Conservation (phyloP, 495 filamentous ascomycete genomes). For the Hyaloscypha hepaticicola region DNA sequence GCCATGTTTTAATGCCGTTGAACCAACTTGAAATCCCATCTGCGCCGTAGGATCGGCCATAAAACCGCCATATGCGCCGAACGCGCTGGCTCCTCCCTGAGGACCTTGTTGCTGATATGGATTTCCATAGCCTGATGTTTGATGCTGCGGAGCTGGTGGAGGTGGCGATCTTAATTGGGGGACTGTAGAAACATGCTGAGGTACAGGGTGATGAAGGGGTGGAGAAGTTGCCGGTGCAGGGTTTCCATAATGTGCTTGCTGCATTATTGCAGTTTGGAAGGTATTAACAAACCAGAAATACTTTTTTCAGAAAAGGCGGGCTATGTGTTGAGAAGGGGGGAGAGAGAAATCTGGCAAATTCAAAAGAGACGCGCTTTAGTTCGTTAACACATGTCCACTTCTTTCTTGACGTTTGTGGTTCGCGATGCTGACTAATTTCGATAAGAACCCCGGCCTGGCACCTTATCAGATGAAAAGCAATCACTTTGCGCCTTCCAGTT, state of each 20-base stretch:
- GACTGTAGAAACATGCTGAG: conserved; percentile 97
- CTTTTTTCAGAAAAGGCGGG: not conserved
- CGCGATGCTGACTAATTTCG: not conserved
- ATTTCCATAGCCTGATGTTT: conserved; percentile 70
- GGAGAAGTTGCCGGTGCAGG: conserved; percentile 77
- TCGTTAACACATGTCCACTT: not conserved
- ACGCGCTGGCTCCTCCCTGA: conserved; percentile 51
- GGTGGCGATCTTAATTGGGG: conserved; percentile 98
- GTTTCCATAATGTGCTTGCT: conserved; percentile 74
- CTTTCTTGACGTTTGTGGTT: not conserved
- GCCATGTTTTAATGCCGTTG: conserved; percentile 82
- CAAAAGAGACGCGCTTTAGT: not conserved
- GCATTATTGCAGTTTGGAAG: conserved; percentile 55
- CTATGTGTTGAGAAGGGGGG: not conserved
- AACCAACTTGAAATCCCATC: conserved; percentile 92
- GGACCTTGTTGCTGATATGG: conserved; percentile 65
- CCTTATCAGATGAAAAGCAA: not conserved
- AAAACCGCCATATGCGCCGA: conserved; percentile 78
- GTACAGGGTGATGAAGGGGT: conserved; percentile 96
- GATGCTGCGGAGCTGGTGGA: conserved; percentile 73
- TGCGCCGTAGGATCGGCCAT: conserved; percentile 96
- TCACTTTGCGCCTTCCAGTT: not conserved
- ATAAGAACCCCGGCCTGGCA: not conserved
- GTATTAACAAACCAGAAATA: not conserved
- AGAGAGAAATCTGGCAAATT: not conserved